phyloP scores from a whole-genome alignment of 345 rosid species.

The Eucalyptus polyanthemos region DNA sequence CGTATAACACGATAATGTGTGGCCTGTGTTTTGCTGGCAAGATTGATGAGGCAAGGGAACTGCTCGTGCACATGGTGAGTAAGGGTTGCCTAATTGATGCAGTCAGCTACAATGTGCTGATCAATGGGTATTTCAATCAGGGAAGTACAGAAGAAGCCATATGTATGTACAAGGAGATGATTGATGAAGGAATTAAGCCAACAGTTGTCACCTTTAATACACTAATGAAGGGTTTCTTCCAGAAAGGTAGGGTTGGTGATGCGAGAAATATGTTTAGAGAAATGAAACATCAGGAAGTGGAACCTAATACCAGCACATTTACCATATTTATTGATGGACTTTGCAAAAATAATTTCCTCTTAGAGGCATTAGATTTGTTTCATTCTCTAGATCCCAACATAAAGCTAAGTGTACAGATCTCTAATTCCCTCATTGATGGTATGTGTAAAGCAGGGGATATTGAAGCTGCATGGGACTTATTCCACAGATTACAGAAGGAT shows the following conservation, averaged over 20 bases:
- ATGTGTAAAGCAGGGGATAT: constrained; percentile 1
- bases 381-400: background rate
- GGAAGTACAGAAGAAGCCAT: background rate
- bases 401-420: background rate
- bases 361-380: constrained; percentile 10
- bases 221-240: constrained; percentile 1
- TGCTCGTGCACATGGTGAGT: background rate
- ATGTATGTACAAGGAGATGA: background rate
- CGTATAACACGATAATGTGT: constrained; percentile 1
- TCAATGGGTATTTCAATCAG: background rate
- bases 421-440: constrained; percentile 6
- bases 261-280: constrained; percentile 8
- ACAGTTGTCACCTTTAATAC: constrained; percentile 1
- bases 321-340: constrained; percentile 1
- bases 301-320: background rate
- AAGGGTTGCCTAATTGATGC: constrained; percentile 1
- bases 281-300: background rate
- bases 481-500: background rate
- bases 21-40: constrained; percentile 2
- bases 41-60: background rate
- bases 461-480: constrained; percentile 1
- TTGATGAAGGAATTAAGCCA: background rate
- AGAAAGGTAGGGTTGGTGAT: constrained; percentile 3
- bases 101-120: constrained; percentile 3
- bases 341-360: constrained; percentile 12